Base-by-base conservation (phyloP, 2,329 filamentous ascomycete species). In the Albifimbria verrucaria region DNA sequence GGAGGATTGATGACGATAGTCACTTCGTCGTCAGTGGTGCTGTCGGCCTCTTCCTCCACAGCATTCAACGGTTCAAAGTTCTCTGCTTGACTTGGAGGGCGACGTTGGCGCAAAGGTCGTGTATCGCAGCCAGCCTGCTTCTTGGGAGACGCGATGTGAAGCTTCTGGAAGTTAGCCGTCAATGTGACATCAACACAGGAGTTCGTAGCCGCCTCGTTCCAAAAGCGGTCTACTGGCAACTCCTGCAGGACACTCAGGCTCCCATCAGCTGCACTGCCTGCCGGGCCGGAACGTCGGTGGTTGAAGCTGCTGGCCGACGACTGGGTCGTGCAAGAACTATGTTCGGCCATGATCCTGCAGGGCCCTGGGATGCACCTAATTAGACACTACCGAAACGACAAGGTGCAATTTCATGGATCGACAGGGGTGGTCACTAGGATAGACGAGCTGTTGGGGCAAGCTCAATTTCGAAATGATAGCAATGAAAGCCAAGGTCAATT, bases 21-120 rank as follows among this genome's bases (percentile, higher is more conserved):
- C 6, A 39, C 12, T n/a, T 39, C 32, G 5, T 39, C 11, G 32
- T 15, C 49, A 23, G 58, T 51, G 24, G 51, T 44, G 47, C 52
- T 42, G 25, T 45, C 57, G 41, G 62, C 53, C 54, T 69, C 68
- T 48, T 70, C 67, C 36, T 60, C 54, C n/a, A 69, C 65, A 15
- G 59, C 60, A 58, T 65, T 62, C 24, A 70, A 62, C 48, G 68
- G 67, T 51, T 68, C 65, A 53, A 72, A 72, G 2, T 61, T 67
- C 24, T 69, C 63, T n/a, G 57, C 50, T 25, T 66, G 62, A 47
- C 67, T 58, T 26, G 62, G 59, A 18, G 66, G 62, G n/a, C 68
- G 69, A 36, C 65, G 65, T 54, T 62, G 63, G 57, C 18, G 57
- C 49, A 50, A 52, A 25, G 47, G 53, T 57, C 57, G 57, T 53